phyloP scores from a whole-genome alignment of 257 asterid species.

The Fraxinus americana region DNA sequence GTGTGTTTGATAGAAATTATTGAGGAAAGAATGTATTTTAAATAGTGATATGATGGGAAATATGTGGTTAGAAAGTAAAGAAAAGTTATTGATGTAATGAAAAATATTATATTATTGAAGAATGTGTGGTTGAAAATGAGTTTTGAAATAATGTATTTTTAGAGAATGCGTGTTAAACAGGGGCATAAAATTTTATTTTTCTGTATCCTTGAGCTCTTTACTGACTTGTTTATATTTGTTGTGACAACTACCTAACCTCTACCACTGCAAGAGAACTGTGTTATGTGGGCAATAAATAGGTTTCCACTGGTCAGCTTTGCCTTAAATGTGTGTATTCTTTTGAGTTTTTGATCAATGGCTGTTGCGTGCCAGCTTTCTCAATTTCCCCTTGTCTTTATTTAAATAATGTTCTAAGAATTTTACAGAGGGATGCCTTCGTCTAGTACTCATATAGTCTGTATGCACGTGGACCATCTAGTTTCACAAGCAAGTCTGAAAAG shows the following conservation, averaged over 20 bases:
- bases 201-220: not conserved
- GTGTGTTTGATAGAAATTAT: no score
- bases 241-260: not conserved
- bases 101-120: no score
- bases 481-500: not conserved
- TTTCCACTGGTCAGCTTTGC: not conserved
- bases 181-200: not conserved
- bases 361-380: not conserved
- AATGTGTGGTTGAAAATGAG: no score
- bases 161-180: no score
- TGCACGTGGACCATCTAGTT: not conserved
- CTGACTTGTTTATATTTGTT: not conserved
- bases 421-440: not conserved
- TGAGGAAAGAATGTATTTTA: no score
- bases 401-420: not conserved
- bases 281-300: not conserved
- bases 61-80: no score
- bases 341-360: not conserved
- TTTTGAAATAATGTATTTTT: no score
- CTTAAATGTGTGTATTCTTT: not conserved
- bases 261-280: not conserved
- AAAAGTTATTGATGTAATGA: no score
- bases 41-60: no score
- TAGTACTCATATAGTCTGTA: not conserved
- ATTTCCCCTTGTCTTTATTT: not conserved